Conservation (phyloP, 225 moss, liverwort and hornwort genomes). For the Polytrichum commune region DNA sequence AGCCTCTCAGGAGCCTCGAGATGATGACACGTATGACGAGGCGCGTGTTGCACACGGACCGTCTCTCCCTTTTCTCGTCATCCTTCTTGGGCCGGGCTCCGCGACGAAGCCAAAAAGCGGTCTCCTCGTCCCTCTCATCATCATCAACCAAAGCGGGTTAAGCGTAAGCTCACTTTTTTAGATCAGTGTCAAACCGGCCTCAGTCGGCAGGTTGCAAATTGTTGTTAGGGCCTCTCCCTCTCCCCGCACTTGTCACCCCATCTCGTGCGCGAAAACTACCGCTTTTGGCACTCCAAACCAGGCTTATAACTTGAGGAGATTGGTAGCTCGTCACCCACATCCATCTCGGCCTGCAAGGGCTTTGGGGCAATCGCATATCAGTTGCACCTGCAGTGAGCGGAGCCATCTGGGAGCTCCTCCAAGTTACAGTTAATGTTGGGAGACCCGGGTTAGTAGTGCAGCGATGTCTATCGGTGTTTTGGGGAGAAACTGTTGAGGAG, state of each 20-base stretch:
- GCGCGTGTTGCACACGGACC: conserved; percentile 25
- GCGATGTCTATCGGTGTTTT: too few species aligned
- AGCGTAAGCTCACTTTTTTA: not conserved
- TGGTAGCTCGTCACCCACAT: too few species aligned
- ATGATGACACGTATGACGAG: conserved; percentile 18
- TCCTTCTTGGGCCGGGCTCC: not conserved
- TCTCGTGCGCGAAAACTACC: not conserved
- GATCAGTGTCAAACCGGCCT: not conserved
- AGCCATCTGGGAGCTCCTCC: too few species aligned
- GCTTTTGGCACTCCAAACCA: not conserved
- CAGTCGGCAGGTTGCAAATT: not conserved
- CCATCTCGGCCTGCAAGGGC: too few species aligned
- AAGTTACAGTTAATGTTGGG: too few species aligned
- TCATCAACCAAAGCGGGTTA: not conserved
- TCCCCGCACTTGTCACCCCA: too few species aligned
- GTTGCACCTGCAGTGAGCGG: too few species aligned
- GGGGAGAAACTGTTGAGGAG: too few species aligned
- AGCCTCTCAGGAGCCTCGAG: not conserved
- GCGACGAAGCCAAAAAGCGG: not conserved
- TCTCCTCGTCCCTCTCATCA: conserved; percentile 1
- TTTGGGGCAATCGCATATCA: too few species aligned
- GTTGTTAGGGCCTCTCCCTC: not conserved
- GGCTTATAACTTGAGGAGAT: too few species aligned
- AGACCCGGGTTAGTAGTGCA: too few species aligned
- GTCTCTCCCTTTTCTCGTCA: not conserved